phyloP scores from a whole-genome alignment of 2,329 filamentous ascomycete genomes.

The Orbilia oligospora region DNA sequence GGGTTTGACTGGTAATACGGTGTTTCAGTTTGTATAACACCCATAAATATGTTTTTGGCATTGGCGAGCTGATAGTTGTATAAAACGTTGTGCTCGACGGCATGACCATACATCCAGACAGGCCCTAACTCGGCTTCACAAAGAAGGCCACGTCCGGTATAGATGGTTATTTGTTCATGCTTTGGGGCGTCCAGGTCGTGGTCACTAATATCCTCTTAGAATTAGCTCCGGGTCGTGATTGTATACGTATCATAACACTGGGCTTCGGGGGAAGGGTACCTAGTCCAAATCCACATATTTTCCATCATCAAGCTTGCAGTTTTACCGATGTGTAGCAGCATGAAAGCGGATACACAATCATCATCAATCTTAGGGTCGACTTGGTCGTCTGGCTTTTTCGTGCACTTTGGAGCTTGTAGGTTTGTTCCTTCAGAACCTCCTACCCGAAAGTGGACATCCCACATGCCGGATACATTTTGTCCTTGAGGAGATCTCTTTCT shows the following conservation, averaged over 20 bases:
- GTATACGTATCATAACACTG: background rate
- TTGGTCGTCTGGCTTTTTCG: conserved; percentile 70
- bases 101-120: conserved; percentile 73
- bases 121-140: conserved; percentile 69
- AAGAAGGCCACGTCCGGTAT: conserved; percentile 70
- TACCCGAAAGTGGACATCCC: conserved; percentile 94
- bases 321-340: conserved; percentile 67
- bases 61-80: conserved; percentile 87
- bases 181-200: conserved; percentile 70
- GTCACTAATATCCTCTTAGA: conserved; percentile 67
- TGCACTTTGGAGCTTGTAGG: conserved; percentile 67
- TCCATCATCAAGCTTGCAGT: conserved; percentile 68
- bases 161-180: conserved; percentile 68
- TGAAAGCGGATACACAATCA: conserved; percentile 67
- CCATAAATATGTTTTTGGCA: conserved; percentile 85
- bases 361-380: conserved; percentile 62
- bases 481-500: conserved; percentile 70
- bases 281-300: conserved; percentile 71
- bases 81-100: conserved; percentile 72
- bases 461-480: conserved; percentile 71
- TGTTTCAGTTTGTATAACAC: conserved; percentile 88
- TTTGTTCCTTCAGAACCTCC: conserved; percentile 77
- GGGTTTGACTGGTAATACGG: conserved; percentile 73
- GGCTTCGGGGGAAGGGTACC: conserved; percentile 20
- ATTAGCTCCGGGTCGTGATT: conserved; percentile 61